phyloP scores from a whole-genome alignment of 805 yeast genomes.

The Citeromyces nyonsensis region DNA sequence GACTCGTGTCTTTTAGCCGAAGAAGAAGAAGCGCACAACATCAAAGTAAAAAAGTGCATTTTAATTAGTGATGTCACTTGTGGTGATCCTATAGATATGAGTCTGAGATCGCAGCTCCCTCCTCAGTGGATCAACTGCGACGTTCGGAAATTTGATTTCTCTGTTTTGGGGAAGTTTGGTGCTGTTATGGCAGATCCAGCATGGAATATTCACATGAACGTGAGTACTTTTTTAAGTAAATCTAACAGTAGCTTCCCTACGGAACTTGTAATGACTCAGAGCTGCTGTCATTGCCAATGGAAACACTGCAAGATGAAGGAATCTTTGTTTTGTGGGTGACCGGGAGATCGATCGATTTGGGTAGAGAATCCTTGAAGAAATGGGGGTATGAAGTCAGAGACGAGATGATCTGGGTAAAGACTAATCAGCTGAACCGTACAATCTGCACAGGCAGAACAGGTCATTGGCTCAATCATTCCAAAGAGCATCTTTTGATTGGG shows the following conservation, averaged over 20 bases:
- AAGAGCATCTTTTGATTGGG: slow-evolving; percentile 82
- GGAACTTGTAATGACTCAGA: slow-evolving; percentile 72
- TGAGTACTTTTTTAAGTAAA: slow-evolving; percentile 6
- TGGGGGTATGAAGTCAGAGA: slow-evolving; percentile 79
- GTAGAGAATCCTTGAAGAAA: slow-evolving; percentile 53
- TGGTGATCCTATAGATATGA: slow-evolving; percentile 24
- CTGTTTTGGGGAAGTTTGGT: slow-evolving; percentile 62
- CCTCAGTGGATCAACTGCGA: slow-evolving; percentile 87
- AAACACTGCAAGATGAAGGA: slow-evolving; percentile 70
- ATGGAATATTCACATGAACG: slow-evolving; percentile 90
- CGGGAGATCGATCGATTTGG: slow-evolving; percentile 83
- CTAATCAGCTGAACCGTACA: slow-evolving; percentile 76
- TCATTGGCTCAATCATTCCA: slow-evolving; percentile 92
- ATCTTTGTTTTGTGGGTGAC: slow-evolving; percentile 85
- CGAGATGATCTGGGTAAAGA: slow-evolving; percentile 82
- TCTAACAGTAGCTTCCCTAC: slow-evolving; percentile 29
- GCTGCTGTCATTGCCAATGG: slow-evolving; percentile 48
- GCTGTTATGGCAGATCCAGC: slow-evolving; percentile 89
- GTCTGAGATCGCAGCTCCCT: slow-evolving; percentile 14
- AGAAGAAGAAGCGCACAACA: slow-evolving; percentile 6
- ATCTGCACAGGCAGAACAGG: slow-evolving; percentile 95
- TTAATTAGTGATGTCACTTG: slow-evolving; percentile 24
- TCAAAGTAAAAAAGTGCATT: slow-evolving; percentile 6
- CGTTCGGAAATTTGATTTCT: slow-evolving; percentile 57
- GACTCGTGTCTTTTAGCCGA: too few species aligned